Base-by-base conservation (phyloP, 129 eudicot species). In the Glebionis coronaria region DNA sequence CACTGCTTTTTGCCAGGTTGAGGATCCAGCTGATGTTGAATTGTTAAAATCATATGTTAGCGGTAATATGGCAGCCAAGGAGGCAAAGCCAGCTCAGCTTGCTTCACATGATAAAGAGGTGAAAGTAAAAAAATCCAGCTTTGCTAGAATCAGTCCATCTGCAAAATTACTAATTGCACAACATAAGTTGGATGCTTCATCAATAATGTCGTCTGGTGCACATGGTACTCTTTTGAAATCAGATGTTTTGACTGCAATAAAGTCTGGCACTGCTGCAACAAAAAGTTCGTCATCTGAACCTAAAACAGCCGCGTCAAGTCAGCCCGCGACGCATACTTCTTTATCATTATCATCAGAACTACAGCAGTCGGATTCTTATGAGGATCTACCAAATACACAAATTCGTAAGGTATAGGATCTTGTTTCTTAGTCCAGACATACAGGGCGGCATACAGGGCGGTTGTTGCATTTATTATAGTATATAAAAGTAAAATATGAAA, bases 171-270 rank as follows among this genome's bases (percentile, higher is more conserved):
- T 93, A 53, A 80, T 93, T 38, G 71, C 63, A 9, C 90, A 84
- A 77, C 95, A 89, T 68, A 83, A 88, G 16, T 68, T 93, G 49
- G 99, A 93, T 81, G 78, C 88, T 61, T 86, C 99, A 31, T 82
- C 85, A 18, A 74, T 93, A 76, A 51, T 18, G 18, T 82, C 97
- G 79, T 84, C 99, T 57, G 99, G 99, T 75, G 83, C 84, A 51
- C 99, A 84, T 86, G 99, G 97, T 56, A 93, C 99, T 61, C 82
- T 93, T 64, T 45, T 87, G 35, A 93, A 93, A 82, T 90, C 97
- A 12, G 99, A 93, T 82, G 99, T 93, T 79, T 72, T 93, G 71
- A 71, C 73, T 67, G 90, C 97, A 55, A 78, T 93, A 54, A 93
- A 93, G 46, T 84, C 95, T 45, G 97, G 99, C 40, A 82, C 77